Percentiles rank a stretch among this genome's conserved stretches.
These are phyloP conservation scores for Apiospora aurea DNA, from an alignment of 2,329 filamentous ascomycete species.

Conservation along the genomic window DNA sequence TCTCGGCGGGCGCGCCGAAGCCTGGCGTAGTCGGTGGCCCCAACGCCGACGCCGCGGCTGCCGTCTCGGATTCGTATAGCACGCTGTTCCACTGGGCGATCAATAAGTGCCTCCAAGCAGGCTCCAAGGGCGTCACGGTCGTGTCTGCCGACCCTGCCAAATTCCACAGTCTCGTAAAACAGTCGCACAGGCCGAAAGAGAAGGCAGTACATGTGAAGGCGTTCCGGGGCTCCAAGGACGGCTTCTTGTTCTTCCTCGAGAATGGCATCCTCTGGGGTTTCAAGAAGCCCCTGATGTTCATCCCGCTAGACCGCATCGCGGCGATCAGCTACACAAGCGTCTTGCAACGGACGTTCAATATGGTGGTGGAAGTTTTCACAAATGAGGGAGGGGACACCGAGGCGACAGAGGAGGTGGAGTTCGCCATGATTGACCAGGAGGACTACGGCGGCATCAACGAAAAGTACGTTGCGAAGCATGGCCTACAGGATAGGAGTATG, in stretches of 20 bases:
- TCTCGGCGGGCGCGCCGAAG: slow-evolving; percentile 66
- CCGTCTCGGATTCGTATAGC: slow-evolving; percentile 65
- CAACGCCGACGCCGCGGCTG: slow-evolving; percentile 55
- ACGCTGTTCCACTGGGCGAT: slow-evolving; percentile 69
- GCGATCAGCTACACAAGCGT: slow-evolving; percentile 74
- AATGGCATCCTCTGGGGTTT: slow-evolving; percentile 74
- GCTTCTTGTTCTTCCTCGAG: slow-evolving; percentile 71
- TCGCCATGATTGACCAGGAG: slow-evolving; percentile 73
- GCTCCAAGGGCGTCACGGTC: slow-evolving; percentile 56
- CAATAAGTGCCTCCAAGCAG: slow-evolving; percentile 56
- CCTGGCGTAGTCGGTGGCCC: slow-evolving; percentile 62
- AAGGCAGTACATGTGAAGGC: slow-evolving; percentile 71
- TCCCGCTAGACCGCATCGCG: slow-evolving; percentile 65
- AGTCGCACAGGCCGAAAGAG: slow-evolving; percentile 66
- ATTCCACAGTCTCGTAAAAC: slow-evolving; percentile 64
- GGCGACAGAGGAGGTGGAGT: slow-evolving; percentile 67
- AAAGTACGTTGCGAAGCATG: slow-evolving; percentile 65
- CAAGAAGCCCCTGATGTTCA: slow-evolving; percentile 72
- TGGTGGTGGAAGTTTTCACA: slow-evolving; percentile 66
- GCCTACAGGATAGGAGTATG: slow-evolving; percentile 72
- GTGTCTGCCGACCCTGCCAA: slow-evolving; percentile 60
- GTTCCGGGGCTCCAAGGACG: slow-evolving; percentile 73
- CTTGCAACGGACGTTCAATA: slow-evolving; percentile 72
- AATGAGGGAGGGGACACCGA: slow-evolving; percentile 49
- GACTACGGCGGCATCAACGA: slow-evolving; percentile 71